A percentile compares a stretch with the other conserved stretches of the same genome.
Conservation (phyloP, 306 rosid species). For the Potentilla sterilis region DNA sequence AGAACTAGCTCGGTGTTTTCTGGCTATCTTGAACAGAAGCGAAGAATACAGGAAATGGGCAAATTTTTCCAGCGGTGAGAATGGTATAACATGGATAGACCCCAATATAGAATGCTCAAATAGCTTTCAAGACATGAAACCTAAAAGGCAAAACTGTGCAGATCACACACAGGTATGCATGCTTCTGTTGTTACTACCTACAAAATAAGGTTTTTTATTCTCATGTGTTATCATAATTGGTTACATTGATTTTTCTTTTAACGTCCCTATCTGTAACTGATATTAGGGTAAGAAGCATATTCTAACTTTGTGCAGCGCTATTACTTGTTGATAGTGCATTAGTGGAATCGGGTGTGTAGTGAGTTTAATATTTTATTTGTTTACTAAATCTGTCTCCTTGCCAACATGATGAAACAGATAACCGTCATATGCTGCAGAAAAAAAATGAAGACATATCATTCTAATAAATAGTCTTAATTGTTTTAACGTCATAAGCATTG, state of each 20-base stretch:
- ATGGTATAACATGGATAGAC: conserved; percentile 7
- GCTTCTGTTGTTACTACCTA: neutral
- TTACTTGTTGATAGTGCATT: neutral
- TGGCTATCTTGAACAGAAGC: conserved; percentile 43
- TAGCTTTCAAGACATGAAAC: conserved; percentile 31
- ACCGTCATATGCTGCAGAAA: neutral
- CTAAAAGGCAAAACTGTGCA: conserved; percentile 42
- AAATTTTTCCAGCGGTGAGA: conserved; percentile 23
- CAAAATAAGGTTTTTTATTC: neutral
- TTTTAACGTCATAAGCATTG: neutral
- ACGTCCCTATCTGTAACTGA: neutral
- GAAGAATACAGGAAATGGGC: conserved; percentile 50
- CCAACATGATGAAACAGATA: neutral
- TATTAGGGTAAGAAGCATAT: neutral
- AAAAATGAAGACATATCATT: neutral
- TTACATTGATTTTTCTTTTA: neutral
- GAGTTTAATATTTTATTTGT: neutral
- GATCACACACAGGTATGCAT: conserved; percentile 82
- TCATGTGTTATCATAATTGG: neutral
- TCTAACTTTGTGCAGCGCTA: neutral
- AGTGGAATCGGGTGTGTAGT: neutral
- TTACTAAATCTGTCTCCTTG: neutral
- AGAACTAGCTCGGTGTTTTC: conserved; percentile 51
- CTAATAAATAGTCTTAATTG: neutral
- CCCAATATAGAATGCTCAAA: conserved; percentile 17